phyloP scores from a whole-genome alignment of 306 rosid species.

The Cicer arietinum region DNA sequence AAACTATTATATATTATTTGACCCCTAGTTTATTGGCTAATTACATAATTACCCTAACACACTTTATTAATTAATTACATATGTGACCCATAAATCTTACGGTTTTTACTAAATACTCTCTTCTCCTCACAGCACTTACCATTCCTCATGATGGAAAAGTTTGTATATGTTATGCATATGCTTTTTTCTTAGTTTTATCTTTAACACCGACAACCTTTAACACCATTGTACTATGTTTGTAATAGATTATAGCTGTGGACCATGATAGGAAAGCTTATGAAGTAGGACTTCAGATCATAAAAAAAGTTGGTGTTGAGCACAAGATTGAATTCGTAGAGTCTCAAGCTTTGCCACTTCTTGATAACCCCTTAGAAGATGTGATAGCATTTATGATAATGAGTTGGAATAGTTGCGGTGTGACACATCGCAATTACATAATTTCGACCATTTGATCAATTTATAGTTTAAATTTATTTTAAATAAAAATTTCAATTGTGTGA shows the following conservation, averaged over 20 bases:
- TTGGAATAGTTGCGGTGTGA: too few species aligned
- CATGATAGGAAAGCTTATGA: slow-evolving; percentile 7
- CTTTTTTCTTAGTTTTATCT: neutral
- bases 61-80: too few species aligned
- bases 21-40: too few species aligned
- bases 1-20: too few species aligned
- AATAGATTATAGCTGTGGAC: slow-evolving; percentile 4
- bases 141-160: slow-evolving; percentile 20
- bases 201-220: neutral
- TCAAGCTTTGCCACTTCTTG: neutral
- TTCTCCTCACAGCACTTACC: slow-evolving; percentile 4
- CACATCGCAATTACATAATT: too few species aligned
- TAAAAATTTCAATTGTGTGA: too few species aligned
- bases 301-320: slow-evolving; percentile 14
- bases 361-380: slow-evolving; percentile 21
- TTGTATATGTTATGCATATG: neutral
- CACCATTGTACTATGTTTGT: neutral
- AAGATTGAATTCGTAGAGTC: slow-evolving; percentile 17
- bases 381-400: neutral
- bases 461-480: too few species aligned
- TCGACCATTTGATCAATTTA: too few species aligned
- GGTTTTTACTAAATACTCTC: slow-evolving; percentile 22
- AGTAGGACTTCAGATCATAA: neutral
- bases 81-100: too few species aligned
- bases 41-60: too few species aligned